Base-by-base conservation (phyloP, 192 early-diverging fungal species). In the Lunasporangiospora selenospora region DNA sequence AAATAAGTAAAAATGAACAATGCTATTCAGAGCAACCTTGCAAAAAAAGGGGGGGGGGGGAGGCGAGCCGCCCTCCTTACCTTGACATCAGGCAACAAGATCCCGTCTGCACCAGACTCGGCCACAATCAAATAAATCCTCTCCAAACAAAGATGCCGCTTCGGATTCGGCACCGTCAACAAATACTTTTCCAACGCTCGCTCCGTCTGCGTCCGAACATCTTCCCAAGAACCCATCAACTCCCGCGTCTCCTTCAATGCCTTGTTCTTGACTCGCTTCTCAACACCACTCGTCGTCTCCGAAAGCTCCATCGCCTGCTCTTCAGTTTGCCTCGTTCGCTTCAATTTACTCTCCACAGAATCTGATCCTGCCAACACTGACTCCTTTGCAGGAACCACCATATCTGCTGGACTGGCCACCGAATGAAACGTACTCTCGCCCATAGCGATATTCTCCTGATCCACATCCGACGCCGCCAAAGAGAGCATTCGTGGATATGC, bases 81-180 rank as follows among this genome's bases (percentile, higher is more conserved):
- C 58, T 70, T 70, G 41, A 70, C 61, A 10, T 60, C 66, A 31
- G 55, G 45, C 7, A 44, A 34, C 1, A 57, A 9, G 44, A 65
- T 42, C 3, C 63, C 63, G 34, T 24, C 16, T 4, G 45, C 23
- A 12, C 46, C 12, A 23, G 63, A 65, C 9, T 31, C 8, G 16
- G 33, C 19, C 7, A 57, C 43, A 24, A 47, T 41, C 46, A 53
- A 67, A 11, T 47, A 18, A 12, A 59, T 18, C 10, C 6, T 43
- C 41, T 43, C 41, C 6, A 43, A 43, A 11, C 5, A n/a, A 11
- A 6, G 8, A 43, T 43, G 6, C 4, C 41, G 18, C 0, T 19
- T 11, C 27, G 2, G 18, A 16, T 53, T 36, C 24, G 51, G 51
- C 21, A 53, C 31, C 6, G 51, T 38, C 29, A 19, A 2, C 15